phyloP scores from a whole-genome alignment of 2,329 filamentous ascomycete genomes.

The Sarocladium kiliense region DNA sequence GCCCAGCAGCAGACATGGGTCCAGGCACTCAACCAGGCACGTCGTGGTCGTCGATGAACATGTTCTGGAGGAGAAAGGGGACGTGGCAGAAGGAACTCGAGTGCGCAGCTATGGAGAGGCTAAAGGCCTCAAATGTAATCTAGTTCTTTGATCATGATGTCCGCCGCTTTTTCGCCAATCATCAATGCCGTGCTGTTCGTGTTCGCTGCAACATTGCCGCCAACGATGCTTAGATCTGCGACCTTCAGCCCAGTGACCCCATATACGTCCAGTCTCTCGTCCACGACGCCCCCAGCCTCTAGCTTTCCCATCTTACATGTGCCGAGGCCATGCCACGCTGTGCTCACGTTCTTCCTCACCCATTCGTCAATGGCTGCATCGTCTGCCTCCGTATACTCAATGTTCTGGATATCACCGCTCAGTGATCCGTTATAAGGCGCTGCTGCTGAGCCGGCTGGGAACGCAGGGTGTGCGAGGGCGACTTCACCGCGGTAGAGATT shows the following conservation, averaged over 20 bases:
- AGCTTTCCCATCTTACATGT: slow-evolving; percentile 36
- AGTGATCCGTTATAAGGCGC: slow-evolving; percentile 36
- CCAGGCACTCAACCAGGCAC: too few species aligned
- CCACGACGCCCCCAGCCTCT: slow-evolving; percentile 33
- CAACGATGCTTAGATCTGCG: slow-evolving; percentile 27
- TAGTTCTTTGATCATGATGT: slow-evolving; percentile 16
- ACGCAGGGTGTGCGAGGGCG: slow-evolving; percentile 36
- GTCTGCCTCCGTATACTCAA: slow-evolving; percentile 42
- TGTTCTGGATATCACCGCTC: slow-evolving; percentile 26
- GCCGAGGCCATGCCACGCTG: slow-evolving; percentile 37
- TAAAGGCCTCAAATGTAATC: not conserved
- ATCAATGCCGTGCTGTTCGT: slow-evolving; percentile 34
- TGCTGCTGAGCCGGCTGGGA: slow-evolving; percentile 34
- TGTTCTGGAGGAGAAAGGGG: too few species aligned
- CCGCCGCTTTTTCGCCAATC: slow-evolving; percentile 31
- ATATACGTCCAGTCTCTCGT: slow-evolving; percentile 33
- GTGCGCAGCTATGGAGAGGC: too few species aligned
- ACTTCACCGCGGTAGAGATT: too few species aligned
- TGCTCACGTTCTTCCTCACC: slow-evolving; percentile 29
- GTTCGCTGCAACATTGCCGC: slow-evolving; percentile 34
- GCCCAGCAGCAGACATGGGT: too few species aligned
- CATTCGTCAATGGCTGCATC: slow-evolving; percentile 38
- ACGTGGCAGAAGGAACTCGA: too few species aligned
- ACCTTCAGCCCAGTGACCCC: slow-evolving; percentile 33
- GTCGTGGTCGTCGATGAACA: too few species aligned